Percentiles rank a stretch among this genome's conserved stretches.
Conservation (phyloP, 2,329 filamentous ascomycete genomes). For the Didymellaceae sp. region DNA sequence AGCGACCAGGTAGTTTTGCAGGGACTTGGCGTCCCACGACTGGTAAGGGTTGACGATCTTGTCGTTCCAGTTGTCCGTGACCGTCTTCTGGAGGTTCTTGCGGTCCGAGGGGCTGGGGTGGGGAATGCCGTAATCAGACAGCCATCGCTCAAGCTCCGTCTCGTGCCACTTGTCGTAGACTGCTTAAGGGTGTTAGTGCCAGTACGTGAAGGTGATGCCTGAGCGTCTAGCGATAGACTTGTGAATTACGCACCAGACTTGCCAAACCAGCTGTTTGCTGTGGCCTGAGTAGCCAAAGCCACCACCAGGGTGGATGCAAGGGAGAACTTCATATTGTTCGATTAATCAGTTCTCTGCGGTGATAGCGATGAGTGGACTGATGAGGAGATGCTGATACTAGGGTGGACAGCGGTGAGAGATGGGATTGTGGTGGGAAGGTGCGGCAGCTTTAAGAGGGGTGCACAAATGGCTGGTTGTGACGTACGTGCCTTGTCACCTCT, state of each 20-base stretch:
- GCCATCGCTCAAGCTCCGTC: constrained; percentile 96
- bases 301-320: constrained; percentile 72
- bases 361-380: constrained; percentile 32
- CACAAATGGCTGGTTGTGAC: constrained; percentile 38
- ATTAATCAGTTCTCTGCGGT: constrained; percentile 18
- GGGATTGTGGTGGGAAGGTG: constrained; percentile 15
- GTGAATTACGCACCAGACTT: constrained; percentile 73
- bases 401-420: constrained; percentile 14
- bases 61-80: constrained; percentile 86
- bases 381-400: constrained; percentile 18
- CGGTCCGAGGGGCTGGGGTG: constrained; percentile 91
- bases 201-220: constrained; percentile 1
- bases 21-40: constrained; percentile 74
- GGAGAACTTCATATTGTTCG: constrained; percentile 74
- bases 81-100: constrained; percentile 90
- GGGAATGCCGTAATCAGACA: constrained; percentile 88
- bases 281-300: constrained; percentile 73
- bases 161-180: constrained; percentile 99
- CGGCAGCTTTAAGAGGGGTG: constrained; percentile 34
- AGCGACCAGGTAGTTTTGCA: constrained; percentile 70
- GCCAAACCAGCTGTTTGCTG: constrained; percentile 83
- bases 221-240: constrained; percentile 13
- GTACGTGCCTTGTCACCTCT: constrained; percentile 28
- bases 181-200: constrained; percentile 51
- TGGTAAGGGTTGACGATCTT: constrained; percentile 78